Base-by-base conservation (phyloP, 1,139 yeast species). In the Lodderomyces orthopsilosis region DNA sequence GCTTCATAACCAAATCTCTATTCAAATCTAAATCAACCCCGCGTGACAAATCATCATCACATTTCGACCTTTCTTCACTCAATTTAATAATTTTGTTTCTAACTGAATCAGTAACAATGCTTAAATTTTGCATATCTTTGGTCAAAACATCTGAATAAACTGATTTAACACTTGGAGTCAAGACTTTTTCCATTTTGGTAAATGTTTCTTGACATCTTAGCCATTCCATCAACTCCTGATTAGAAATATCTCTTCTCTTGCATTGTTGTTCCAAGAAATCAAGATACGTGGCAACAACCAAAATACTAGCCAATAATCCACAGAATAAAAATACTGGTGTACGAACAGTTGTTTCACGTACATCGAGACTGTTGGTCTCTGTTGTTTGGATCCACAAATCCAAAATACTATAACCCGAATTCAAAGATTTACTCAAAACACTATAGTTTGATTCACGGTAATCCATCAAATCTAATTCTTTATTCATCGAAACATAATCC, bases 311-410 rank as follows among this genome's bases (percentile, higher is more conserved):
- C 55, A 83, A 82, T 22, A 83, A 71, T 56, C 87, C 81, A 1
- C 87, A 81, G 35, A 83, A 75, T 54, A 85, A 83, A 58, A 83
- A 83, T 14, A 84, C 85, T 2, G 93, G 93, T 0, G 91, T 83
- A 51, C 88, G 70, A 41, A 83, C 74, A 0, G 86, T 76, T 0
- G 85, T 79, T 54, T 78, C 77, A 47, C 78, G 81, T 2, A 84
- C 79, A 57, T 83, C 84, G 34, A 46, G 51, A 45, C 77, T 76
- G 22, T 75, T 75, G 40, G 79, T 77, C 12, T 82, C 75, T 23
- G 83, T 81, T 41, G 83, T 80, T 49, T 81, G 84, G 39, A 79
- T 76, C 93, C 93, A 85, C 39, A 84, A 65, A 45, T 79, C 77
- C 45, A 85, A 66, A 22, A 83, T 77, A 46, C 79, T 83, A 36